Evolutionary conservation across 352 stramenopile genomes (phyloP).

Genomic region (Globisporangium sylvaticum): DNA sequence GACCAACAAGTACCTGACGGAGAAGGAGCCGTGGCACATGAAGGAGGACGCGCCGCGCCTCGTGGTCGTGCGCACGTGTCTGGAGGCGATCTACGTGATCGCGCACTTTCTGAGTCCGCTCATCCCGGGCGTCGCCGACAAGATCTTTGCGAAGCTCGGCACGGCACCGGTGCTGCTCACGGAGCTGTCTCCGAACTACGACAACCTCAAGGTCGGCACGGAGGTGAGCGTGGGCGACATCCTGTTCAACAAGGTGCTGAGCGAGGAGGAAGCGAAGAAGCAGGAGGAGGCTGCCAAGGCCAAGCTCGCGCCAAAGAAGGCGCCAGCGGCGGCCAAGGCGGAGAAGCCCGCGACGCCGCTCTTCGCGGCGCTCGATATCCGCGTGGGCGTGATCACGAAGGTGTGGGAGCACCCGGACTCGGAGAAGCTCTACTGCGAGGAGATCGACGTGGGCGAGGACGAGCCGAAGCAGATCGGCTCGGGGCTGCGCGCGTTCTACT

Average conservation of each 20-base stretch:
- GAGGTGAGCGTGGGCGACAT: slow-evolving; percentile 91
- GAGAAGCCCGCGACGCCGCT: slow-evolving; percentile 55
- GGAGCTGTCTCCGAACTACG: slow-evolving; percentile 76
- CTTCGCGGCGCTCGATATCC: slow-evolving; percentile 78
- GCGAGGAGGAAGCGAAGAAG: slow-evolving; percentile 70
- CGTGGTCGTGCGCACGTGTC: slow-evolving; percentile 91
- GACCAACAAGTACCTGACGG: slow-evolving; percentile 98
- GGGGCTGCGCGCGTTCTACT: slow-evolving; percentile 94
- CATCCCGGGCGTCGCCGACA: slow-evolving; percentile 85
- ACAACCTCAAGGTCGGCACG: slow-evolving; percentile 91
- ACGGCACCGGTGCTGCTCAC: slow-evolving; percentile 73
- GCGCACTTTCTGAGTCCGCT: slow-evolving; percentile 95
- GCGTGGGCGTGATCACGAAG: slow-evolving; percentile 76
- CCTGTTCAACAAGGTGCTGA: slow-evolving; percentile 92
- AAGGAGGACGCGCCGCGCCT: slow-evolving; percentile 86
- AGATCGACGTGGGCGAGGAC: slow-evolving; percentile 97
- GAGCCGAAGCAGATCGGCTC: slow-evolving; percentile 93
- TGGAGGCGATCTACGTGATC: slow-evolving; percentile 97
- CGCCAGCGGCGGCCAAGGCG: slow-evolving; percentile 30
- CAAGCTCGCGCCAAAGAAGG: slow-evolving; percentile 35
- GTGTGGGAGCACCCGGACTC: slow-evolving; percentile 84
- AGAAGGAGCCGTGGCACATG: slow-evolving; percentile 97
- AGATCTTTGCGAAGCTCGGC: slow-evolving; percentile 95
- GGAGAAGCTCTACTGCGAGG: slow-evolving; percentile 97
- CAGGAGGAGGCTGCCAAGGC: slow-evolving; percentile 46